These are phyloP conservation scores for Diaporthe citriasiana DNA, from an alignment of 2,329 filamentous ascomycete genomes.

Conservation along the genomic window DNA sequence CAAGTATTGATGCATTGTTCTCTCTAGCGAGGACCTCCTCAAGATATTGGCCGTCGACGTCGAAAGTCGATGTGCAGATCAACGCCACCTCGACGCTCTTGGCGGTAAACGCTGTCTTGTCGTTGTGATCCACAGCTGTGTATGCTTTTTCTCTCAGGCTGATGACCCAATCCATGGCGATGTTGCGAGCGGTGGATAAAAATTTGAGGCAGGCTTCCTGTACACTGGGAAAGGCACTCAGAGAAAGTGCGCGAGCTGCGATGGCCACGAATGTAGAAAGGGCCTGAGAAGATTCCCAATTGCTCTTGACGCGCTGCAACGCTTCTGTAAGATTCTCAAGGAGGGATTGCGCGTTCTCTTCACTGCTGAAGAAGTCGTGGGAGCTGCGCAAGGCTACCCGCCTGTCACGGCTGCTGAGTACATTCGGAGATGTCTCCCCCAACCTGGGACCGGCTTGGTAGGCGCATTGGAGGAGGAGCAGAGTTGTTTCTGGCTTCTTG, in stretches of 20 bases:
- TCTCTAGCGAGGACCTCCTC: conserved; percentile 46
- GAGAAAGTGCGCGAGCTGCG: conserved; percentile 57
- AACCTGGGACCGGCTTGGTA: conserved; percentile 60
- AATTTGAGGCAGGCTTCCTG: conserved; percentile 45
- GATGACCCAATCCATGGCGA: conserved; percentile 57
- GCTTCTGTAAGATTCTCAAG: conserved; percentile 51
- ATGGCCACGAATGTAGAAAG: conserved; percentile 58
- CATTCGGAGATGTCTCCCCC: background rate
- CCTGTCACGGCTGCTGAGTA: too few species aligned
- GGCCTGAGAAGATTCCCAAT: conserved; percentile 64
- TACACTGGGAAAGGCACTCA: conserved; percentile 47
- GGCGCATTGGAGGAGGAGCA: conserved; percentile 64
- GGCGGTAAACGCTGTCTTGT: conserved; percentile 50
- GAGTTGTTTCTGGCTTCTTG: conserved; percentile 61
- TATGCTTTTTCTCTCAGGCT: conserved; percentile 49
- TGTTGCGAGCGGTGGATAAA: conserved; percentile 51
- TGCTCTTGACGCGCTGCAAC: conserved; percentile 57
- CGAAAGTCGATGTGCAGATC: conserved; percentile 60
- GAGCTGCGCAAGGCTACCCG: background rate
- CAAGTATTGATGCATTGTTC: conserved; percentile 50
- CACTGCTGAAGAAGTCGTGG: background rate
- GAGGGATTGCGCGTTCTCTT: conserved; percentile 52
- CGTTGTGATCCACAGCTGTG: conserved; percentile 46
- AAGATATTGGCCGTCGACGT: conserved; percentile 55
- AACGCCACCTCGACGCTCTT: conserved; percentile 57